Evolutionary conservation across 2,329 filamentous ascomycete genomes (phyloP), one percentile per base, ranked within the genome.

Genomic region (Fragosphaeria purpurea): DNA sequence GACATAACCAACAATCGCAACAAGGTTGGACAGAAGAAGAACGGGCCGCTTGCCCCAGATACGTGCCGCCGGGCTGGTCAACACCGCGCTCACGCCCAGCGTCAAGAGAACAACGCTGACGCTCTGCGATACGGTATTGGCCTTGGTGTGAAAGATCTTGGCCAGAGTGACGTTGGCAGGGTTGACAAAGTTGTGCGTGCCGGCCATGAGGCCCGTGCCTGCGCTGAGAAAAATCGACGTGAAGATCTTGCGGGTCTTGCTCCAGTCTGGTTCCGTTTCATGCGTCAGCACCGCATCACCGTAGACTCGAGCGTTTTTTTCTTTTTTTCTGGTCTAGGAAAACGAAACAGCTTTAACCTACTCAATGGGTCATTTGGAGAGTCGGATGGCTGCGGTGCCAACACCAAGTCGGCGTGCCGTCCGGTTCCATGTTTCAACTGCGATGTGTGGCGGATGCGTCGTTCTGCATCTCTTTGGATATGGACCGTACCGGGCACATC

Each of bases 51-150:
- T 62, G 9, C 64, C 64, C 54, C 62, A 67, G 37, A 58, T 58
- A 42, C 55, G 58, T 40, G 51, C 62, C 57, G 53, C 56, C 32
- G 51, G 60, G 42, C 64, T 66, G 38, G 62, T 61, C 35, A 64
- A 57, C 49, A 65, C 57, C 63, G 79, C 86, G 64, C 90, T 80
- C 63, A 80, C 79, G 60, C 80, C 80, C 63, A 95, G 82, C 70
- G 96, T 72, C 63, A 90, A 72, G 40, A 65, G 58, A 6, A 61
- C 62, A 54, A 61, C 65, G 37, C 62, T 62, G 4, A 65, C 58
- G n/a, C 62, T 59, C n/a, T 58, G 61, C 22, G 63, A 64, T 11
- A 66, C 59, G 7, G 52, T 55, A 52, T 63, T 65, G 44, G 63
- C 64, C 8, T 59, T 63, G 44, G 65, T 64, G 46, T 46, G 32